Base-by-base conservation (phyloP, 106 monocot genomes). In the Chionographis japonica region DNA sequence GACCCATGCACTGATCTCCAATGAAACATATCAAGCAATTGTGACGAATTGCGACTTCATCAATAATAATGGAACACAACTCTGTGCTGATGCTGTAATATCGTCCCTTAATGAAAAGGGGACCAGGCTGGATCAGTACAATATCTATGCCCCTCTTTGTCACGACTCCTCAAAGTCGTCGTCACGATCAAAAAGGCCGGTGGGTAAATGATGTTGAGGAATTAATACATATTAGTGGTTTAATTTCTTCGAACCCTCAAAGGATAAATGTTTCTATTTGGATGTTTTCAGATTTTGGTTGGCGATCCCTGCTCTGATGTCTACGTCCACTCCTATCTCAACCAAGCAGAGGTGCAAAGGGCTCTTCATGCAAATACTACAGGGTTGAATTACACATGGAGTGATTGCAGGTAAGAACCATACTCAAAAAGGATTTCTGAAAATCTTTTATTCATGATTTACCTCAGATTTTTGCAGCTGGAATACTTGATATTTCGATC, bases 311-410 rank as follows among this genome's bases (percentile, higher is more conserved):
- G 75, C 67, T 37, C 66, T 3, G 40, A 54, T 12, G 2, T 19
- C 56, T 68, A 81, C 20, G 58, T 76, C 10, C 0, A 40, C 0
- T 13, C 56, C 10, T 76, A 77, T 63, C 38, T 77, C 8, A 85
- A 85, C 37, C 37, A 4, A 17, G 68, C 72, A 3, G 74, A 80
- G 6, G 85, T 85, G 68, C 85, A 74, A n/a, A 74, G 36, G 50
- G 85, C 85, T 40, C 73, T 85, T 40, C 80, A 85, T 59, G 85
- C 70, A 9, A 74, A 74, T 49, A 51, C 8, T 35, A 70, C 77
- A 11, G 38, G 58, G 2, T 63, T 77, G 16, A 54, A 15, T 12
- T 66, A 70, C 37, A n/a, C 37, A 56, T 85, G 80, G 85, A 12
- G 1, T 1, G 40, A 2, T 13, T 85, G 85, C 77, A 79, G 75